Evolutionary conservation across 208 protist genomes (phyloP).

Genomic region (Leishmania guyanensis): DNA sequence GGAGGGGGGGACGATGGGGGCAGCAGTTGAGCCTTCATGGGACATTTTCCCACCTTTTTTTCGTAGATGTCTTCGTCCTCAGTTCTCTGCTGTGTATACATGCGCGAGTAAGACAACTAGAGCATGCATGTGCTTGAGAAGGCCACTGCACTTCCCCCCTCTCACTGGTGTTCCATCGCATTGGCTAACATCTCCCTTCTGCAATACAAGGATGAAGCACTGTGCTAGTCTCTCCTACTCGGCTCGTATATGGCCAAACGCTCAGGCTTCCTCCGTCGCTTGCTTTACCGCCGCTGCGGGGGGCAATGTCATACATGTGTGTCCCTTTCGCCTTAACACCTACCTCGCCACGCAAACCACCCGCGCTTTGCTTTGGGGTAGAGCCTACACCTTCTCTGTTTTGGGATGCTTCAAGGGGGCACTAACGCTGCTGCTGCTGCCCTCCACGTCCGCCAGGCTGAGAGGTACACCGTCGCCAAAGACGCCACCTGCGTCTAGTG

Average conservation of each 20-base stretch:
- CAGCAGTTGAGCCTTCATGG: neutral
- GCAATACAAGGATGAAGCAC: neutral
- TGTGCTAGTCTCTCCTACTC: neutral
- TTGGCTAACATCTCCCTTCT: neutral
- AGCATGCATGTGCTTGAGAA: neutral
- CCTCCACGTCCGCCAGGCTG: neutral
- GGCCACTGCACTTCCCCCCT: neutral
- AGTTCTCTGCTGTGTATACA: neutral
- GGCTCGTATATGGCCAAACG: neutral
- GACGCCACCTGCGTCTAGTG: neutral
- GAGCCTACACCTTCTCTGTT: slow-evolving; percentile 4
- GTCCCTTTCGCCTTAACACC: neutral
- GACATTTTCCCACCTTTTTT: neutral
- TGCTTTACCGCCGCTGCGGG: neutral
- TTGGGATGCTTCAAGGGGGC: neutral
- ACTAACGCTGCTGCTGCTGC: neutral
- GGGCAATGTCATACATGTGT: neutral
- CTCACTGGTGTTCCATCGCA: neutral
- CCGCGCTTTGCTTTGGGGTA: slow-evolving; percentile 4
- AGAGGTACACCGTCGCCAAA: neutral
- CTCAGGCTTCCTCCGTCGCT: neutral
- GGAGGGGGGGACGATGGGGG: neutral
- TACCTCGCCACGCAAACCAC: neutral
- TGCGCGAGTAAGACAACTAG: neutral
- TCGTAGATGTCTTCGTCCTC: neutral